Base-by-base conservation (phyloP, 2,329 filamentous ascomycete species). In the Aspergillus neoniger region DNA sequence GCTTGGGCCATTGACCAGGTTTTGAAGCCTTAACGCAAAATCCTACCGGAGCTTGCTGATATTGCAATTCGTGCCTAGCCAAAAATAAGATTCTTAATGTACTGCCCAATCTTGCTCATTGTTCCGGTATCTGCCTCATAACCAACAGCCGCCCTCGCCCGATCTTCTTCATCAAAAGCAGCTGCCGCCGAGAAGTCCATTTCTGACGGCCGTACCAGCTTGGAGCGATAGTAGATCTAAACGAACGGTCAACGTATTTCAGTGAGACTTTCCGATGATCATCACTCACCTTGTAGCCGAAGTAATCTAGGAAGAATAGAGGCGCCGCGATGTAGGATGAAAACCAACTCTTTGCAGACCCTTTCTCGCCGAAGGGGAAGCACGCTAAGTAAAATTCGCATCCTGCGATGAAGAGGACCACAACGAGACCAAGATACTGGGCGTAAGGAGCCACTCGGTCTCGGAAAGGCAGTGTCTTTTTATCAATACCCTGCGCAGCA, bases 311-410 rank as follows among this genome's bases (percentile, higher is more conserved):
- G 41, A 69, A 55, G 59, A 73, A 74, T 38, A 74, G 57, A 6
- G 73, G 73, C 7, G 69, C 72, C 2, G 70, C 70, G 1, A 75
- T 63, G 38, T 74, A 75, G 10, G 69, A 67, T 2, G 71, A 69
- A 54, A 74, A 74, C 65, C 74, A 75, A 19, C 63, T 70, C 60
- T 67, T 72, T 4, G 66, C 72, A 3, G 67, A 70, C 4, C 67
- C 70, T 28, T 70, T 69, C 47, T 66, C 72, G 2, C 68, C 68
- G 23, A 75, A 72, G 3, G 70, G 73, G 52, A 63, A 71, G 21
- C 72, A 67, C 3, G 71, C 65, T 23, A 74, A 62, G 48, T 75
- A 74, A 51, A 75, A 74, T 51, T 75, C 70, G 55, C 70, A 72
- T 2, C 67, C 67, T 36, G 73, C 65, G 41, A 75, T 69, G 30